phyloP scores from a whole-genome alignment of 73 alveolate species.

The Stentor coeruleus region DNA sequence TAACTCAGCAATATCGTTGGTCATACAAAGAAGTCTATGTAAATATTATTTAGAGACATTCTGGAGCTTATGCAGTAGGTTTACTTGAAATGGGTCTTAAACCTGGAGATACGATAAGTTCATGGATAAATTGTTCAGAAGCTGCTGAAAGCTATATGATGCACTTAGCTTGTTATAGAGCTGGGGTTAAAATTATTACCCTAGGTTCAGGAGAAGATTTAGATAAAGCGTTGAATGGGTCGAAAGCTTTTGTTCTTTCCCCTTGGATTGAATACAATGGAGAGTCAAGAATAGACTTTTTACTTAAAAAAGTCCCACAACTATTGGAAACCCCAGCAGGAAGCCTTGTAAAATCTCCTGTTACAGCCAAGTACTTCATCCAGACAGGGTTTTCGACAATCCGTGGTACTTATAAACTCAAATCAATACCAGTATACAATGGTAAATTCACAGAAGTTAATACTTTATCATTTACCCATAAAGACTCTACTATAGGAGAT shows the following conservation, averaged over 20 bases:
- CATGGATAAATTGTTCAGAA: background rate
- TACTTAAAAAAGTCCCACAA: background rate
- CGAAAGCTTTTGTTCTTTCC: background rate
- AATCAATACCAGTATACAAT: background rate
- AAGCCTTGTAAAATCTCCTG: background rate
- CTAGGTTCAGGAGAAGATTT: background rate
- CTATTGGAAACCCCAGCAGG: background rate
- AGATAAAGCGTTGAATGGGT: background rate
- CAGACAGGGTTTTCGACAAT: slow-evolving; percentile 12
- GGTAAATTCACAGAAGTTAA: background rate
- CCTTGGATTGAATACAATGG: background rate
- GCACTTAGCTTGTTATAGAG: slow-evolving; percentile 2
- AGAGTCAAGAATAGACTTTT: background rate
- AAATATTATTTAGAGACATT: background rate
- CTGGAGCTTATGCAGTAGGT: slow-evolving; percentile 17
- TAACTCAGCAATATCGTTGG: background rate
- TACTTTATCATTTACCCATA: background rate
- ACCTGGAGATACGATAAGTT: slow-evolving; percentile 2
- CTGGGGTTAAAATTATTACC: background rate
- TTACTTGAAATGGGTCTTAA: background rate
- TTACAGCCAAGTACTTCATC: background rate
- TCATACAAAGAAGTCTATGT: slow-evolving; percentile 19
- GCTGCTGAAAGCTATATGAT: background rate
- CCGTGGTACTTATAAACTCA: background rate
- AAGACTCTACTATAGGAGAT: background rate